These are phyloP conservation scores for Ascosphaera apis DNA, from an alignment of 2,329 filamentous ascomycete genomes.

Conservation along the genomic window DNA sequence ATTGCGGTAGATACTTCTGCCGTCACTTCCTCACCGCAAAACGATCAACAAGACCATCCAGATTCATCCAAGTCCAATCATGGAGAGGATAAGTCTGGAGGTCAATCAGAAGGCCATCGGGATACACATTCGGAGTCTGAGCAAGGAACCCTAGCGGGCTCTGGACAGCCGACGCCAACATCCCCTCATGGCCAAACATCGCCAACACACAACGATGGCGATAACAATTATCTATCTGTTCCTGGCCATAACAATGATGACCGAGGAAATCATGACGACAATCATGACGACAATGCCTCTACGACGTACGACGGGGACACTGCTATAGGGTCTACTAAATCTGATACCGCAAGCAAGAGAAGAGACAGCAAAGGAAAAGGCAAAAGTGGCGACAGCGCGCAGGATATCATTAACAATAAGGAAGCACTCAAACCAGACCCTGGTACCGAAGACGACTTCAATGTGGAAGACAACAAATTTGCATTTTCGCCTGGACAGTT, in stretches of 20 bases:
- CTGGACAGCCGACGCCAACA: conserved; percentile 24
- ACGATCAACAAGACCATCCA: background rate
- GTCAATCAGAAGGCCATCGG: background rate
- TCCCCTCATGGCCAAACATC: conserved; percentile 25
- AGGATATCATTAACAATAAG: background rate
- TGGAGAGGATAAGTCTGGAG: background rate
- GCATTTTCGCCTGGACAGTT: conserved; percentile 59
- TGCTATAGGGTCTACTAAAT: conserved; percentile 10
- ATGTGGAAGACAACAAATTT: conserved; percentile 58
- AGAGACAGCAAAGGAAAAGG: background rate
- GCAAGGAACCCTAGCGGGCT: background rate
- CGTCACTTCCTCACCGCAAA: conserved; percentile 16
- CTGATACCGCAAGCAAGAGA: background rate
- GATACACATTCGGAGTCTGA: background rate
- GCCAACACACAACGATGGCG: background rate
- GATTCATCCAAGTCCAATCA: background rate
- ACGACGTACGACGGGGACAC: conserved; percentile 6
- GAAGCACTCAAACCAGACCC: conserved; percentile 53
- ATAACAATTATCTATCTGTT: conserved; percentile 35
- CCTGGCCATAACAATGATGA: conserved; percentile 24
- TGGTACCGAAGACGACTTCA: conserved; percentile 53
- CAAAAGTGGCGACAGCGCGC: background rate
- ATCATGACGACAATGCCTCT: conserved; percentile 4
- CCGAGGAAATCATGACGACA: background rate
- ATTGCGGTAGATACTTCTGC: conserved; percentile 35